Evolutionary conservation across 352 stramenopile genomes (phyloP).

Genomic region (Phytophthora macrochlamydospora): DNA sequence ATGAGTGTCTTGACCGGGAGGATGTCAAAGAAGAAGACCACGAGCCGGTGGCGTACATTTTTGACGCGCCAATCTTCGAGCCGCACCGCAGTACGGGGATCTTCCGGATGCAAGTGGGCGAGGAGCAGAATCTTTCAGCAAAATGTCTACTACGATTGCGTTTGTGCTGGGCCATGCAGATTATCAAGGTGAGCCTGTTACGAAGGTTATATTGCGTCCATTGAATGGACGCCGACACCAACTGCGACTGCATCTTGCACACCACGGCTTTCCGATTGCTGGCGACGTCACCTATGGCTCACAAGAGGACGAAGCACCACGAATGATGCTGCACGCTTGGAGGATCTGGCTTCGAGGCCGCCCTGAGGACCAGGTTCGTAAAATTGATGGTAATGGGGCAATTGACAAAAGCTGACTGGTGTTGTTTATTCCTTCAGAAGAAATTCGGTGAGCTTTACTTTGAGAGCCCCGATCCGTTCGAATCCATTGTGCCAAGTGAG

Average conservation of each 20-base stretch:
- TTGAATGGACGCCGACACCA: slow-evolving; percentile 85
- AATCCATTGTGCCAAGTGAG: slow-evolving; percentile 55
- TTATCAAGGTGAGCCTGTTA: slow-evolving; percentile 62
- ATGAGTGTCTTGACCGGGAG: slow-evolving; percentile 40
- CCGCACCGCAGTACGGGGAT: slow-evolving; percentile 45
- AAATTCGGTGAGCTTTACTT: slow-evolving; percentile 74
- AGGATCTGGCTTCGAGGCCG: slow-evolving; percentile 71
- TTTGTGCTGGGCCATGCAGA: slow-evolving; percentile 76
- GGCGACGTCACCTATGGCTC: slow-evolving; percentile 80
- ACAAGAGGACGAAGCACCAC: slow-evolving; percentile 58
- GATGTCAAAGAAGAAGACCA: slow-evolving; percentile 8
- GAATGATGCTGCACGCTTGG: slow-evolving; percentile 90
- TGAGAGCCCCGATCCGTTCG: slow-evolving; percentile 70
- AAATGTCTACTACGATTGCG: slow-evolving; percentile 72
- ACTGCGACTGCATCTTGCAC: slow-evolving; percentile 77
- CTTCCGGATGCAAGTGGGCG: slow-evolving; percentile 77
- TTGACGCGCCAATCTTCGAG: slow-evolving; percentile 77
- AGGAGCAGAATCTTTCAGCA: slow-evolving; percentile 38
- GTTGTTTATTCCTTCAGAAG: slow-evolving; percentile 26
- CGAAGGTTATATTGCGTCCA: slow-evolving; percentile 83
- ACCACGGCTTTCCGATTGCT: slow-evolving; percentile 77
- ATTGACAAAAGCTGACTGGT: neutral
- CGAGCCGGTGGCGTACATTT: slow-evolving; percentile 78
- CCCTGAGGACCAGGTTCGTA: slow-evolving; percentile 43
- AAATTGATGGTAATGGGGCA: neutral